Base-by-base conservation (phyloP, 352 stramenopile species). In the Thalassiosira delicatula region DNA sequence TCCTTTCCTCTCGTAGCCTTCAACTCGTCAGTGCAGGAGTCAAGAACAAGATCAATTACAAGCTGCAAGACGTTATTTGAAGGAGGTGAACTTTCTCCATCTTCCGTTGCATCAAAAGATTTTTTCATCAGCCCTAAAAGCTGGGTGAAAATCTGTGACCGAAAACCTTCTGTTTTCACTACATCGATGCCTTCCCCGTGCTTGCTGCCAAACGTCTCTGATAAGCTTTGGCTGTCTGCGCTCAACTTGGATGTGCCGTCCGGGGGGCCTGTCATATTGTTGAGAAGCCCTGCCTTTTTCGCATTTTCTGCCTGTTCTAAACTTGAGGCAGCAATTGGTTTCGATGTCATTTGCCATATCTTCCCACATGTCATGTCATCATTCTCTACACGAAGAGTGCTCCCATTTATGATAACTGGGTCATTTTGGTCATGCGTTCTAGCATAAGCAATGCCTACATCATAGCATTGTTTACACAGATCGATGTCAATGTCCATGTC, bases 401-500 rank as follows among this genome's bases (percentile, higher is more conserved):
- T 63, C 61, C 85, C 81, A 82, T 89, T 70, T 70, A 90, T 89
- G 76, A 86, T 61, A 42, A 89, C 60, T 46, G 68, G 23, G 40
- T 85, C 79, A 33, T 74, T 66, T n/a, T 56, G 29, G 33, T 79
- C 73, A 68, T 83, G 65, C 7, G 66, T 69, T 46, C 68, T 69
- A 35, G 76, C 66, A 60, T 86, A 88, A 11, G 61, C 56, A 35
- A 79, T 79, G 29, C 80, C 89, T n/a, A 84, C 51, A 12, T 86
- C 63, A 70, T 90, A 93, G 71, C 91, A 95, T 27, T 88, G 40
- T 40, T 85, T 87, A 57, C 91, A 95, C 0, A 95, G 76, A 81
- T 95, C 91, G 46, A 95, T 89, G 74, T 92, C 89, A 49, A 95
- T 88, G 70, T 92, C 89, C 59, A 89, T 75, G 9, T 90, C 85